Evolutionary conservation across 805 yeast species (phyloP).

Genomic region (Cephaloascus albidus): DNA sequence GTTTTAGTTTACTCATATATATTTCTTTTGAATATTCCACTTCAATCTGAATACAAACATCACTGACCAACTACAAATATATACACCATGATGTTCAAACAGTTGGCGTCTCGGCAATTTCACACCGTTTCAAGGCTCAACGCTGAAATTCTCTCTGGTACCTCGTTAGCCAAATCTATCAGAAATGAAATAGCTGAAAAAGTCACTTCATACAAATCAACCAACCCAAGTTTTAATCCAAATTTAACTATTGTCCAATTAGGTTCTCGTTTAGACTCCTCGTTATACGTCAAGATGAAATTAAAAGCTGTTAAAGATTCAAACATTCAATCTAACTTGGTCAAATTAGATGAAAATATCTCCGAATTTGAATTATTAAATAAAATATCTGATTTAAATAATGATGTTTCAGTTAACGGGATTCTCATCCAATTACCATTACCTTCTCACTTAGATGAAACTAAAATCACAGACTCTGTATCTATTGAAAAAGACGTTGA

Average conservation of each 20-base stretch:
- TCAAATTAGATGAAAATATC: conserved; percentile 55
- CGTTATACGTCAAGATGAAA: conserved; percentile 87
- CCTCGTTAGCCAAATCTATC: conserved; percentile 27
- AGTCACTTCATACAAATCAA: conserved; percentile 24
- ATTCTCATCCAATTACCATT: conserved; percentile 84
- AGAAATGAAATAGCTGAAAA: conserved; percentile 27
- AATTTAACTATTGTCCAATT: conserved; percentile 80
- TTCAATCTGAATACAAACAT: no score
- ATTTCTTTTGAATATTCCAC: no score
- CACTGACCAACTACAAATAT: no score
- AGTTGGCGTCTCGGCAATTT: not conserved
- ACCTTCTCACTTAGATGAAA: conserved; percentile 74
- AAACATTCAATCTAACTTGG: conserved; percentile 56
- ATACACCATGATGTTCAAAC: not conserved
- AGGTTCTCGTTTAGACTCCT: conserved; percentile 83
- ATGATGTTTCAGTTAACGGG: conserved; percentile 75
- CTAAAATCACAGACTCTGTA: conserved; percentile 74
- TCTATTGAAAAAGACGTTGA: conserved; percentile 83
- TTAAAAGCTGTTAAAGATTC: conserved; percentile 84
- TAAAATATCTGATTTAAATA: conserved; percentile 55
- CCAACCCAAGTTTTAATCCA: conserved; percentile 48
- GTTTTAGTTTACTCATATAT: no score
- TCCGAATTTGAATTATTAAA: conserved; percentile 52
- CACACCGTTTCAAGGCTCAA: conserved; percentile 7
- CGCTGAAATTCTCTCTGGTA: conserved; percentile 31